Conservation (phyloP, 495 filamentous ascomycete genomes). For the Neurospora sp. region DNA sequence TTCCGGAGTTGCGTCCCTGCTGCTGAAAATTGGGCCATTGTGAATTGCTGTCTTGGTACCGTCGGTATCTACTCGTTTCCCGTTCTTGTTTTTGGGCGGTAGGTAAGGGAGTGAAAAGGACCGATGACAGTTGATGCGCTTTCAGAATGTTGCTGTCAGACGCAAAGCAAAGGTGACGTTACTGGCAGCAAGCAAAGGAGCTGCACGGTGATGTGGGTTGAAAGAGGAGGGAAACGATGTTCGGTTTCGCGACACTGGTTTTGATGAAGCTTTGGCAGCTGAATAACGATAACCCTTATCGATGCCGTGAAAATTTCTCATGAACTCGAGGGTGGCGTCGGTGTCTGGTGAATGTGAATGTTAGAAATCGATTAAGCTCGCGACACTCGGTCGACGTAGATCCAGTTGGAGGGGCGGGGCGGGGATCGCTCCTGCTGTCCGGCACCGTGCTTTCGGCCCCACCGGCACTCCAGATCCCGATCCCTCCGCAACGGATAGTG, state of each 20-base stretch:
- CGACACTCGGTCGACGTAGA: neutral
- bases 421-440: neutral
- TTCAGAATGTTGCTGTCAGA: neutral
- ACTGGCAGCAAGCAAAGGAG: neutral
- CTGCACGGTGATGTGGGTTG: neutral
- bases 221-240: neutral
- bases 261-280: neutral
- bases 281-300: neutral
- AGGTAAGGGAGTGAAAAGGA: neutral
- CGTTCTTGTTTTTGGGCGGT: neutral
- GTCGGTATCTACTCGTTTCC: neutral
- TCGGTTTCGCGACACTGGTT: neutral
- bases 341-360: neutral
- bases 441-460: neutral
- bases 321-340: neutral
- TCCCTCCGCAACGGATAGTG: neutral
- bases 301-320: neutral
- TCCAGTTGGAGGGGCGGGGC: neutral
- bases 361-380: neutral
- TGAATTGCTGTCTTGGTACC: neutral
- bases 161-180: neutral
- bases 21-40: constrained; percentile 24
- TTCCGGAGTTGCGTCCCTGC: constrained; percentile 69
- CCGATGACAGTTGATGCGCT: neutral
- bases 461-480: neutral